Base-by-base conservation (phyloP, 371 early-diverging fungal species). In the Mucor indicus region DNA sequence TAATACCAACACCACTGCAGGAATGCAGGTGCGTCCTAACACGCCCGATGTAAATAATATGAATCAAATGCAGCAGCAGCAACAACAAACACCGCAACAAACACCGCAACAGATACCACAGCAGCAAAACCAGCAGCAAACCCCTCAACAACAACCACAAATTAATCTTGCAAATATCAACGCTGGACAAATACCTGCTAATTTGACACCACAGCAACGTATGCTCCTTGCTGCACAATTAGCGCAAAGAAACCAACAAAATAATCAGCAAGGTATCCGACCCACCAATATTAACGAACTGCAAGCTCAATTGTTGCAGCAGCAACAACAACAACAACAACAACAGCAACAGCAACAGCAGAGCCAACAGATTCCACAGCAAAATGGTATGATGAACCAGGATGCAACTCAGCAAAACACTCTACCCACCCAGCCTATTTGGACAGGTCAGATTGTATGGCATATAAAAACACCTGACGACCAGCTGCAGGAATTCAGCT, bases 391-490 rank as follows among this genome's bases (percentile, higher is more conserved):
- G n/a, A n/a, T n/a, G n/a, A n/a, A n/a, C n/a, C n/a, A n/a, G n/a
- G n/a, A 57, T 8, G 12, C 30, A 29, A 6, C 30, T 29, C 30
- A 27, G 35, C 25, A 47, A 33, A 37, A 36, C 12, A 3, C 39
- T 56, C 21, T 50, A 1, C 71, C 75, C 1, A 46, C 60, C 2
- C 67, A 68, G 9, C 72, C 80, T 0, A 57, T 80, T 7, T 80
- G 83, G 83, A 68, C 67, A 3, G 83, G 83, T 7, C 76, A 80
- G 16, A 70, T 80, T 45, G 67, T 79, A 1, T 82, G 83, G 80
- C 75, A 69, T 48, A 64, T 75, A 38, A 75, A 69, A 32, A 60
- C 47, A 2, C 63, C 38, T 20, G 64, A 72, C 29, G 72, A 66
- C 10, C 45, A 64, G 21, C 17, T 60, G 41, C 57, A 79, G 67